Evolutionary conservation across 1,284 basidiomycete species (phyloP).

Genomic region (Singerocomus inundabilis): DNA sequence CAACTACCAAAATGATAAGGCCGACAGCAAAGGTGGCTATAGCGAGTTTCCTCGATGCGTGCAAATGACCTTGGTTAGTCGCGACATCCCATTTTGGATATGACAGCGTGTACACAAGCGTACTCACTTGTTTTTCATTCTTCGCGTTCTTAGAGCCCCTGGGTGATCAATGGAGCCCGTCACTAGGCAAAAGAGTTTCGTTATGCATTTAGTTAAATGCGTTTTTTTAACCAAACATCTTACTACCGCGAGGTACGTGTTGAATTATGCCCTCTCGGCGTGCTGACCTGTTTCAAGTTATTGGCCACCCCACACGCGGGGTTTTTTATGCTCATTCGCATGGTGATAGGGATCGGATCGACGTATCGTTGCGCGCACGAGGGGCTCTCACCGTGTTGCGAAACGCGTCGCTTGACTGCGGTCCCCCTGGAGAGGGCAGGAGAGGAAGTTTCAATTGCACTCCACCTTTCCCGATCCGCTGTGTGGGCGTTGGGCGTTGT

Average conservation of each 20-base stretch:
- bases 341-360: neutral
- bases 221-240: no score
- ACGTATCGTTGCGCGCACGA: neutral
- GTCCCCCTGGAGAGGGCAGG: no score
- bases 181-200: no score
- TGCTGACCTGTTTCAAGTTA: neutral
- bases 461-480: neutral
- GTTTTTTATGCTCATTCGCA: neutral
- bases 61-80: neutral
- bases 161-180: no score
- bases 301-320: conserved; percentile 1
- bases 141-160: no score
- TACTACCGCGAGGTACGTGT: neutral
- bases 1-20: no score
- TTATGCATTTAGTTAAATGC: no score
- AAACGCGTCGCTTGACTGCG: neutral
- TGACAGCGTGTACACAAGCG: neutral
- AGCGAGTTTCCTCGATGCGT: neutral
- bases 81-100: neutral
- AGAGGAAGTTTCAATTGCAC: neutral
- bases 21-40: neutral
- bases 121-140: no score
- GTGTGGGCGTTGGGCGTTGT: neutral
- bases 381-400: neutral
- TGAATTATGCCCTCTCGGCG: neutral